Base-by-base conservation (phyloP, 805 yeast species). In the Metschnikowia chrysomelidarum region DNA sequence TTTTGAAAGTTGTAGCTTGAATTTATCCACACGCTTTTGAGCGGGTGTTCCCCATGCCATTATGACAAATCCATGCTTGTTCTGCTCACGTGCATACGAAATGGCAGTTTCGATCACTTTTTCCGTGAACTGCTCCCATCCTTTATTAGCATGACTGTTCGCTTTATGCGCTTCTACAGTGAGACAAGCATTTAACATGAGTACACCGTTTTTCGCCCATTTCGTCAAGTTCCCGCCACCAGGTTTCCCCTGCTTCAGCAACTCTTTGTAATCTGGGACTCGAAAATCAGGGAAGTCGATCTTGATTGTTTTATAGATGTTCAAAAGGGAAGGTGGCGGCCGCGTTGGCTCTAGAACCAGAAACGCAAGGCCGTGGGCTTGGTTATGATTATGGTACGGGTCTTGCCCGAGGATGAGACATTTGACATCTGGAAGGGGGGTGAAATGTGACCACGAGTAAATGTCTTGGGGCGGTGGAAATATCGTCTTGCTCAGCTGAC, bases 341-440 rank as follows among this genome's bases (percentile, higher is more conserved):
- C 87, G 80, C 1, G 75, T 68, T 1, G 96, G 95, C 20, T 84
- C 82, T 37, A 78, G 71, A 1, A 93, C 98, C 14, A 94, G 84
- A 50, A 93, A 93, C 3, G 98, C 98, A 19, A 93, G 64, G 0
- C 98, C 98, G 54, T 93, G 98, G 0, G 98, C 98, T 59, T 93
- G 98, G 56, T 85, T 84, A 49, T 61, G 60, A 57, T 88, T 87
- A 59, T 93, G 98, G 57, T 93, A 93, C 0, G 98, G 98, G 57
- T 93, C 98, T 58, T 93, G 98, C 1, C 98, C 98, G 28, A 93
- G 65, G 9, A 93, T 74, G 1, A 93, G 73, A 18, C 91, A 93
- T 51, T 78, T 80, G 13, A 88, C 84, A 3, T 73, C 57, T 4
- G 76, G 65, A 14, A 91, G 64, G 0, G 96, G 95, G 0, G 98